These are phyloP conservation scores for Phialocephala subalpina DNA, from an alignment of 2,329 filamentous ascomycete species.

Conservation along the genomic window DNA sequence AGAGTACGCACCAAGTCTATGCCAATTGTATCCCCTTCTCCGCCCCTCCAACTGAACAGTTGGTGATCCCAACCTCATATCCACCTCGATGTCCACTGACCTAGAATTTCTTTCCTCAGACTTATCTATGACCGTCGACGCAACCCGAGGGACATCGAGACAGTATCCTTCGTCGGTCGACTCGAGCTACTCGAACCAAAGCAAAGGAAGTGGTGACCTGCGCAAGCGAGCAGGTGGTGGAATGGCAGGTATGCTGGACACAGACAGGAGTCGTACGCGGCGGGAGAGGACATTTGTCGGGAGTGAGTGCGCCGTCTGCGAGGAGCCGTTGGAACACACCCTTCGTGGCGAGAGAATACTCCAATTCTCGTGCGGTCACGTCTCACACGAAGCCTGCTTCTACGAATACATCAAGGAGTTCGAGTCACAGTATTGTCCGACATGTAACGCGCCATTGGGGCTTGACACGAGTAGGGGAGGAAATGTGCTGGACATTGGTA, in stretches of 20 bases:
- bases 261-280: constrained; percentile 80
- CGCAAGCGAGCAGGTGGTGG: constrained; percentile 41
- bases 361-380: constrained; percentile 96
- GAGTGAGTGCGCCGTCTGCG: constrained; percentile 93
- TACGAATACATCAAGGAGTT: constrained; percentile 98
- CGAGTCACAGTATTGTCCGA: constrained; percentile 92
- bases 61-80: constrained; percentile 17
- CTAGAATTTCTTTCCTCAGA: constrained; percentile 26
- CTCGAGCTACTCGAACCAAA: constrained; percentile 29
- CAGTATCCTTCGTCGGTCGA: constrained; percentile 22
- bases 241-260: constrained; percentile 73
- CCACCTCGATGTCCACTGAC: constrained; percentile 24
- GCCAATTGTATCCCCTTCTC: constrained; percentile 30
- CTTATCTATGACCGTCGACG: constrained; percentile 18
- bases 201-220: constrained; percentile 33
- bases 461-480: constrained; percentile 91
- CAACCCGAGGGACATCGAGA: constrained; percentile 21
- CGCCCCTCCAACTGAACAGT: constrained; percentile 26
- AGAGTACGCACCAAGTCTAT: constrained; percentile 38
- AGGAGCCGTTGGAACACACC: constrained; percentile 95
- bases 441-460: constrained; percentile 89
- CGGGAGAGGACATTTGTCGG: constrained; percentile 95
- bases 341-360: constrained; percentile 92
- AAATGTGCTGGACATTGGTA: constrained; percentile 92
- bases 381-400: constrained; percentile 97